Base-by-base conservation (phyloP, 495 filamentous ascomycete species). In the Daldinia childiae region DNA sequence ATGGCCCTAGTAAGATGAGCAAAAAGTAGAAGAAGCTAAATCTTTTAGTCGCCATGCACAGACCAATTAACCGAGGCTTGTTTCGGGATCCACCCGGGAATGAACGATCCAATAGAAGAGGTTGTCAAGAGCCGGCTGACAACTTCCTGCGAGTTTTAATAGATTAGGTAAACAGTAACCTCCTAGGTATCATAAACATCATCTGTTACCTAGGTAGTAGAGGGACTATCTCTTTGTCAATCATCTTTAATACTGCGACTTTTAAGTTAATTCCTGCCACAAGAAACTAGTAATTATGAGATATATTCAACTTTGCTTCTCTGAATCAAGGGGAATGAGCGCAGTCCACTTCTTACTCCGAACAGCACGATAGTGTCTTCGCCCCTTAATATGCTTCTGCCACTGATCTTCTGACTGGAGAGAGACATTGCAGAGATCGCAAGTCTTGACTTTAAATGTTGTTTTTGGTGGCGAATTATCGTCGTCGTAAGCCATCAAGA, bases 401-500 rank as follows among this genome's bases (percentile, higher is more conserved):
- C 94, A 98, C 65, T 93, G 86, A 50, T 90, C 85, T 73, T 93
- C 87, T 1, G 87, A 90, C 38, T 89, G 82, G 54, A 91, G 82
- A 4, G 89, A 90, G 62, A 90, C 90, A 11, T 84, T 70, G 75
- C 95, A 99, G 6, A 88, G 21, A 7, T 95, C 89, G 71, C 95
- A 99, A 8, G 76, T 82, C 74, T 76, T 83, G 78, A 74, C 77
- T 77, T 86, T 86, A 82, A 74, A 87, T 56, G 72, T 86, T 79
- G 55, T 81, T 71, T 62, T 81, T 66, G 62, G 82, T 26, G 67
- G 79, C 56, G 58, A 84, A 64, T 80, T 87, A 72, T 81, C 78
- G 71, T 81, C 81, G 45, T 88, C 84, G 15, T 87, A 85, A 6
- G 78, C 78, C 8, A 87, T 75, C 57, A 93, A 76, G 3, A 90